These are phyloP conservation scores for Beta vulgaris DNA, from an alignment of 148 eudicot genomes.

Conservation along the genomic window DNA sequence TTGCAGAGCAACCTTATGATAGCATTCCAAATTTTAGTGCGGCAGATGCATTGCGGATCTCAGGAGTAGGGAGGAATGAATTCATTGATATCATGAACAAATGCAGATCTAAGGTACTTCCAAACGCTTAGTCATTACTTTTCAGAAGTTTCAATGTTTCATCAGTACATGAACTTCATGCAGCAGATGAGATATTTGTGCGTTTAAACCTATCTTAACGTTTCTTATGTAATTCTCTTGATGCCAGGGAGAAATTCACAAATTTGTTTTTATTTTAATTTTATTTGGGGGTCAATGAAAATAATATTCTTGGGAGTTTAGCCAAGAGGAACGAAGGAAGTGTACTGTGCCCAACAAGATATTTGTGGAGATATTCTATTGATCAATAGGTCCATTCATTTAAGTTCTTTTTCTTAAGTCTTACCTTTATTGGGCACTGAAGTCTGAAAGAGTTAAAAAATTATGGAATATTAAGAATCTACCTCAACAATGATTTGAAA, in stretches of 20 bases:
- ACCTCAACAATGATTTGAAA: no score
- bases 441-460: no score
- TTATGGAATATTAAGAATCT: no score
- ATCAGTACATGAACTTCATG: background rate
- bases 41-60: conserved; percentile 91
- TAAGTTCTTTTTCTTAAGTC: no score
- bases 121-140: conserved; percentile 9
- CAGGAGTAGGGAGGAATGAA: conserved; percentile 96
- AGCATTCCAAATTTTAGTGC: conserved; percentile 98
- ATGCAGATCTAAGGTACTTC: conserved; percentile 93
- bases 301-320: background rate
- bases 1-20: conserved; percentile 96
- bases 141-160: background rate
- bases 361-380: background rate
- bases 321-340: background rate
- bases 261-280: background rate
- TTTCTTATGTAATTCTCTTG: background rate
- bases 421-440: no score
- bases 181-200: conserved; percentile 1
- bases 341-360: background rate
- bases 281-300: background rate
- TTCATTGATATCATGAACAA: conserved; percentile 99
- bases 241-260: background rate
- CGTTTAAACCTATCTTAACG: background rate
- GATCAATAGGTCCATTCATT: background rate